Conservation (phyloP, 371 early-diverging fungal genomes). For the Lichtheimia corymbifera region DNA sequence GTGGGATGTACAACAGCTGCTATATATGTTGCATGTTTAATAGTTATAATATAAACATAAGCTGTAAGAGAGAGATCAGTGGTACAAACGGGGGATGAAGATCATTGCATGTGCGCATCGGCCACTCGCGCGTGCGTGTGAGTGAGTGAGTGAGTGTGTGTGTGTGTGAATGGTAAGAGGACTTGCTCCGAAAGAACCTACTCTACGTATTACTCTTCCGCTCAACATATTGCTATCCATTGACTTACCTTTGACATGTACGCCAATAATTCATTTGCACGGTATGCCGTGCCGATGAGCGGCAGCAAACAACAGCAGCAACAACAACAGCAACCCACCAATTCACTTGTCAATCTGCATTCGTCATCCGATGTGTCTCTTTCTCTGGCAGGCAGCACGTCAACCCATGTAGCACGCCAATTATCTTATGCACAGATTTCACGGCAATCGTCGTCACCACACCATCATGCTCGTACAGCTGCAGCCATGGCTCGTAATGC, state of each 20-base stretch:
- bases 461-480: conserved; percentile 87
- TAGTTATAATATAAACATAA: not conserved
- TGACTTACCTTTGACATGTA: conserved; percentile 31
- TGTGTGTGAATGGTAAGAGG: not conserved
- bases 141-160: not conserved
- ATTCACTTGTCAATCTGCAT: conserved; percentile 20
- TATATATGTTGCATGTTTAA: not conserved
- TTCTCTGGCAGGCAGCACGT: conserved; percentile 14
- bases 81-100: not conserved
- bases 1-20: not conserved
- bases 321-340: conserved; percentile 4
- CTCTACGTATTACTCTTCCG: conserved; percentile 16
- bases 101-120: not conserved
- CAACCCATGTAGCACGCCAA: conserved; percentile 72
- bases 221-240: conserved; percentile 19
- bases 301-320: conserved; percentile 20
- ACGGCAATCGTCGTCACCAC: conserved; percentile 80
- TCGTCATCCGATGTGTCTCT: conserved; percentile 19
- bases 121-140: too few species aligned
- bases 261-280: conserved; percentile 35
- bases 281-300: conserved; percentile 52
- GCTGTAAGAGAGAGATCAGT: not conserved
- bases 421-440: conserved; percentile 71
- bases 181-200: not conserved
- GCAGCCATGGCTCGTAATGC: conserved; percentile 59